Evolutionary conservation across 139 green algal species (phyloP), one percentile per base, ranked within the genome.

Genomic region (Haematococcus lacustris): DNA sequence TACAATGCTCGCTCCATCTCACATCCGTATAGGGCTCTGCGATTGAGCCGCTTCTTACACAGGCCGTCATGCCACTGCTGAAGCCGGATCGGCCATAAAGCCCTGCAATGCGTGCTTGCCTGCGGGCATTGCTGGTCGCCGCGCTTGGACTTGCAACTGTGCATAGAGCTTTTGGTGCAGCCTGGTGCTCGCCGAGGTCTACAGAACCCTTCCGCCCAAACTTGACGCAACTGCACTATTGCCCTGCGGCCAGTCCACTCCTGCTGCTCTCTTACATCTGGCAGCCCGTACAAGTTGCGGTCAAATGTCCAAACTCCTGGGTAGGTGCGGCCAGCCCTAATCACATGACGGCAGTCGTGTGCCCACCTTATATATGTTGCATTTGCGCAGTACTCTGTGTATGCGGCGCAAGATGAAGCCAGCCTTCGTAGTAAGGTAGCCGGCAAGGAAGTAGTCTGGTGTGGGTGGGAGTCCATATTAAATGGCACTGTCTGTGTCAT

Each of bases 241-340:
- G 63, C 35, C 63, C 63, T 25, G 25, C 35, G 3, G 35, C 35
- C 4, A 17, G 17, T 26, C 3, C 35, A 0, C 67, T 80, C 1
- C 39, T 80, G 7, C 5, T 80, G 0, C 28, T 80, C 21, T 69
- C 75, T 2, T 76, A 70, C 51, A 33, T 80, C 17, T 80, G 75
- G 75, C 40, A 5, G 1, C 75, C 75, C 6, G 32, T 76, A 2
- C 35, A 66, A 1, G n/a, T 80, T 7, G 66, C 33, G 7, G 7
- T 80, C 7, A 68, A 76, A 17, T 80, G 75, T 34, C 37, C 69
- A n/a, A 74, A 3, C 3, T 37, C 50, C 32, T 64, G 67, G 47
- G 67, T 63, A 32, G 34, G 67, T 53, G 17, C 5, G 30, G 64
- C 37, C 26, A 9, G 3, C 62, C 5, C 30, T 43, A n/a, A 28